phyloP scores from a whole-genome alignment of 2,329 filamentous ascomycete species.

The Alternaria longipes region DNA sequence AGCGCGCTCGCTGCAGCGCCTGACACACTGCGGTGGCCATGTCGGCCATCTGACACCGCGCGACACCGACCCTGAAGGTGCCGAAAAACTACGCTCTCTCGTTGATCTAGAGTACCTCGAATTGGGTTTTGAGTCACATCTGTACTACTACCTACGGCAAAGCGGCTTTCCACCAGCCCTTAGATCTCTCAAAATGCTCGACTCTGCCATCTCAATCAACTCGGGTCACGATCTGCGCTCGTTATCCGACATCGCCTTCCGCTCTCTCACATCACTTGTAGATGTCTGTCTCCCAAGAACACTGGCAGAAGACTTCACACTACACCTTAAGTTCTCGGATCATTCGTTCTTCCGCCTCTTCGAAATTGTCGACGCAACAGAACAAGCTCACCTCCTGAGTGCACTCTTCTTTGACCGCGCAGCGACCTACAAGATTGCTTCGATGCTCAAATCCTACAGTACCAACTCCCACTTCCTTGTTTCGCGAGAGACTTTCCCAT shows the following conservation, averaged over 20 bases:
- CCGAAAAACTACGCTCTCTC: constrained; percentile 35
- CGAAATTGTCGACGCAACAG: constrained; percentile 15
- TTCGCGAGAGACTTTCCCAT: constrained; percentile 34
- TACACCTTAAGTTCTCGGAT: constrained; percentile 34
- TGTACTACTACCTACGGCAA: constrained; percentile 35
- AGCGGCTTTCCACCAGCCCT: constrained; percentile 38
- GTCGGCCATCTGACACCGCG: constrained; percentile 19
- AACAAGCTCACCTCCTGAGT: constrained; percentile 26
- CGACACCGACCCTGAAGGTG: constrained; percentile 26
- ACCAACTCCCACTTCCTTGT: constrained; percentile 34
- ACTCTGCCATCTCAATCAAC: constrained; percentile 35
- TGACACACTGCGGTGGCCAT: constrained; percentile 41
- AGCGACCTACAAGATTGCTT: constrained; percentile 39
- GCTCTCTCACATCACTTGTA: constrained; percentile 28
- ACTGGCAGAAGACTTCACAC: constrained; percentile 24
- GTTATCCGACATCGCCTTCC: constrained; percentile 25
- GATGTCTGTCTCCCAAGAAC: constrained; percentile 24
- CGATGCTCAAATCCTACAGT: constrained; percentile 26
- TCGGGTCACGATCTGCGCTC: constrained; percentile 24
- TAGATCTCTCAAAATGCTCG: constrained; percentile 37
- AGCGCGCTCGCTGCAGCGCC: constrained; percentile 41
- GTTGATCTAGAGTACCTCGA: constrained; percentile 39
- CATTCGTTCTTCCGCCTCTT: constrained; percentile 26
- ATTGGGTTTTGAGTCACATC: constrained; percentile 39
- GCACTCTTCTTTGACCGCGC: constrained; percentile 33